Base-by-base conservation (phyloP, 495 filamentous ascomycete species). In the Cercophora sp. region DNA sequence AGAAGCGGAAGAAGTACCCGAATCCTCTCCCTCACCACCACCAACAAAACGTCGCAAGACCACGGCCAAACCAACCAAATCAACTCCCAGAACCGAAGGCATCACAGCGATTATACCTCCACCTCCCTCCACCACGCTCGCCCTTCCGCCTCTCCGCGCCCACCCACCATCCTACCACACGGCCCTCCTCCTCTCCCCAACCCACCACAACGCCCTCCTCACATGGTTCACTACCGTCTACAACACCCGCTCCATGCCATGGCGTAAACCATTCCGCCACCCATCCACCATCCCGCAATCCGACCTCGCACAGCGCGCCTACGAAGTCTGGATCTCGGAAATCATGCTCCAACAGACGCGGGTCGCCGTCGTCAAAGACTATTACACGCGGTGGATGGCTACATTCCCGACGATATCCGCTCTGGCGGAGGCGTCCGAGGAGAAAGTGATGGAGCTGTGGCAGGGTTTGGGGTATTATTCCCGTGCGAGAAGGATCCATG, bases 291-390 rank as follows among this genome's bases (percentile, higher is more conserved):
- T 49, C 26, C 39, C 32, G 10, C 59, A 11, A n/a, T 15, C 32
- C 37, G 36, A 27, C 32, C 65, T 74, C 34, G 59, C 66, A 40
- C 64, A 54, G 4, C 70, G 74, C 52, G 74, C 74, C 23, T 77
- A 77, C 57, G 67, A 77, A 49, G 74, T 77, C 48, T 75, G 71
- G 65, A 74, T 77, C 55, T 75, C 72, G 59, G 74, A 77, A 48
- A 64, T 72, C 47, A 77, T 77, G 74, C 60, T 77, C 19, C 74
- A 77, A 61, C 74, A 77, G 59, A 77, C 74, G 5, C 74, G 74
- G 47, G 74, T 75, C n/a, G 61, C 67, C 5, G 56, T 57, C 10
- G 74, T 73, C 5, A 61, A 73, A 3, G 61, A 63, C 22, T 76
- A 76, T 54, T 77, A 70, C 68, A 67, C 57, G n/a, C 56, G 62